Percentiles rank a stretch among this genome's conserved stretches.
These are phyloP conservation scores for Beauveria australis DNA, from an alignment of 2,329 filamentous ascomycete genomes.

Conservation along the genomic window DNA sequence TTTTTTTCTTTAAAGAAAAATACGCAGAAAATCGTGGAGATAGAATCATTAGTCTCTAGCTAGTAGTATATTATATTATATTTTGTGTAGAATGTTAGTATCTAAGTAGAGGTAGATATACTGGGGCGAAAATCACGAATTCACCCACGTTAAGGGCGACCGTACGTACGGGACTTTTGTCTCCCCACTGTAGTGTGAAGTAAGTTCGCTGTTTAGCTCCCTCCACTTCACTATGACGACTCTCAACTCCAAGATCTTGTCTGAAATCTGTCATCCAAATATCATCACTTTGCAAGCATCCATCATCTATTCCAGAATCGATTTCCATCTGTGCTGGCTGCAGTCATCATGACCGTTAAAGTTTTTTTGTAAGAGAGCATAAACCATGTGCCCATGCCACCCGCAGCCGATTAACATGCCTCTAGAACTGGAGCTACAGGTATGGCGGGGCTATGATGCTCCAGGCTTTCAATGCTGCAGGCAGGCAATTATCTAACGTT, in stretches of 20 bases:
- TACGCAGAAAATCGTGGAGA: too few species aligned
- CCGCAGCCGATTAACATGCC: neutral
- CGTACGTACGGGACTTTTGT: too few species aligned
- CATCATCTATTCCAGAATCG: neutral
- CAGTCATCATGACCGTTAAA: slow-evolving; percentile 28
- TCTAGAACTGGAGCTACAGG: slow-evolving; percentile 37
- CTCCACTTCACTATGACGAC: neutral
- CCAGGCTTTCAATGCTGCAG: neutral
- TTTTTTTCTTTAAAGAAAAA: too few species aligned
- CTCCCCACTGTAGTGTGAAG: too few species aligned
- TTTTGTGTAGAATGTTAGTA: too few species aligned
- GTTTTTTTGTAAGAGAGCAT: slow-evolving; percentile 35
- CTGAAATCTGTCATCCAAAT: neutral
- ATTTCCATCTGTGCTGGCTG: neutral
- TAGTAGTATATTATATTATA: too few species aligned
- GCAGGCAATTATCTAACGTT: slow-evolving; percentile 1
- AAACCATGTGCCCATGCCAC: neutral
- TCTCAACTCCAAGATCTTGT: neutral
- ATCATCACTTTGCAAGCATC: neutral
- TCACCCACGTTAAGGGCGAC: too few species aligned
- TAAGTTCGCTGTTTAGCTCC: neutral
- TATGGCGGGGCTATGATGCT: slow-evolving; percentile 15
- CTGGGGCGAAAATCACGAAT: too few species aligned
- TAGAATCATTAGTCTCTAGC: too few species aligned
- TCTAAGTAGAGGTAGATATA: too few species aligned